phyloP scores from a whole-genome alignment of 768 basidiomycete species.

The Symmetrospora coprosmae region DNA sequence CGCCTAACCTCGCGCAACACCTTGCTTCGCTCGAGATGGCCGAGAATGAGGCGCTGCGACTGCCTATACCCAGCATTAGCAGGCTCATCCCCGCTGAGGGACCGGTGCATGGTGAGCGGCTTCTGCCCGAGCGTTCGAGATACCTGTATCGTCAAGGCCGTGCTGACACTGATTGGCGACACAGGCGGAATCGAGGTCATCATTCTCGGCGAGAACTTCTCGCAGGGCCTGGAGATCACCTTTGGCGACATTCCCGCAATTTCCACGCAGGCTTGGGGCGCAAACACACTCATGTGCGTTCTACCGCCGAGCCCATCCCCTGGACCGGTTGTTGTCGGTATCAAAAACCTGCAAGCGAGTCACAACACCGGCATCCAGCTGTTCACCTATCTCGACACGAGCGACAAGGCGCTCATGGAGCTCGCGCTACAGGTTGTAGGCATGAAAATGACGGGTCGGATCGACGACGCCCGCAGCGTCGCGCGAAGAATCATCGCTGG shows the following conservation, averaged over 20 bases:
- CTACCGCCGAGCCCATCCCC: slow-evolving; percentile 66
- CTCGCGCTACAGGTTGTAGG: slow-evolving; percentile 88
- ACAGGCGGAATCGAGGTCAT: slow-evolving; percentile 89
- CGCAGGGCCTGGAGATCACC: slow-evolving; percentile 48
- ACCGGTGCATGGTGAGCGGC: slow-evolving; percentile 23
- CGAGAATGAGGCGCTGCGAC: neutral
- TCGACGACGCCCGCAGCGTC: slow-evolving; percentile 82
- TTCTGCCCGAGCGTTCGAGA: neutral
- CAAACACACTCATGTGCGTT: slow-evolving; percentile 80
- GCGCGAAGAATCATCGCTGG: slow-evolving; percentile 71
- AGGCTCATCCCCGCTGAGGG: slow-evolving; percentile 41
- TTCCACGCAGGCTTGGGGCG: slow-evolving; percentile 78
- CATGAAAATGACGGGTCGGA: slow-evolving; percentile 87
- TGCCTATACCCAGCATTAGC: slow-evolving; percentile 42
- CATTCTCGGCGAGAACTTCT: slow-evolving; percentile 75
- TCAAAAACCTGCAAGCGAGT: slow-evolving; percentile 46
- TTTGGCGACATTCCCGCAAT: slow-evolving; percentile 74
- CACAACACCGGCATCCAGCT: slow-evolving; percentile 44
- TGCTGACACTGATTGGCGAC: slow-evolving; percentile 66
- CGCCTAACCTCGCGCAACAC: slow-evolving; percentile 7
- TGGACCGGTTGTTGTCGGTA: slow-evolving; percentile 79
- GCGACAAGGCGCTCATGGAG: slow-evolving; percentile 87
- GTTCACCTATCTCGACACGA: slow-evolving; percentile 82
- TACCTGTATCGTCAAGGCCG: slow-evolving; percentile 48
- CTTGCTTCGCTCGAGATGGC: slow-evolving; percentile 6